Base-by-base conservation (phyloP, 1,284 basidiomycete species). In the Macrocystidia cucumis region DNA sequence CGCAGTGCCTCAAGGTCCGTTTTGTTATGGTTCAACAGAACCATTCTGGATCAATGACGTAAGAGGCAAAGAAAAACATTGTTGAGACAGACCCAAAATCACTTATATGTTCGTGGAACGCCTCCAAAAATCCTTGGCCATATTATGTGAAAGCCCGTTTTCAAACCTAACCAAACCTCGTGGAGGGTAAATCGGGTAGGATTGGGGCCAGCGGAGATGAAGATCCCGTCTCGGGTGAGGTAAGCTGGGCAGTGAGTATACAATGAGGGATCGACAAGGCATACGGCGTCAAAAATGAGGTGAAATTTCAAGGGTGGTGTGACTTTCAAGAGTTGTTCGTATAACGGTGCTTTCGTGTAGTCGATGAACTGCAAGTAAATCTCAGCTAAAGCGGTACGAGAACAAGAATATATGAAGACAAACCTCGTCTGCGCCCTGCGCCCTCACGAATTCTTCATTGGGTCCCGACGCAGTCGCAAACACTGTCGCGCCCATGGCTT, bases 401-500 rank as follows among this genome's bases (percentile, higher is more conserved):
- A 14, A n/a, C 5, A 38, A 49, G 9, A 46, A 46, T 11, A 49
- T 54, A 12, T 54, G 44, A 37, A 44, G 49, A 35, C 56, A 19
- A 40, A 65, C 65, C 47, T 65, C 58, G 34, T 68, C 65, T 11
- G 61, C 64, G 20, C 66, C 66, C 38, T 66, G 43, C n/a, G 45
- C 45, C 5, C 51, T 55, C 14, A 67, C 56, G 38, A 52, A 59
- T 8, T 40, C 46, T 43, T 63, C 53, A 33, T 82, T 83, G 43
- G 59, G 66, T 0, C 48, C 56, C 1, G 75, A 79, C 9, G 74
- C 77, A 2, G 67, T 71, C 0, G 68, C 67, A 6, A 72, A 62
- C 1, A 85, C 77, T 7, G 52, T 67, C 26, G 70, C 65, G 0
- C 75, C 74, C 39, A 65, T 60, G 1, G 66, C 60, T 42, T 78